A percentile compares a stretch with the other conserved stretches of the same genome.
phyloP scores from a whole-genome alignment of 441 rosid species.

The Brassica hybrid region DNA sequence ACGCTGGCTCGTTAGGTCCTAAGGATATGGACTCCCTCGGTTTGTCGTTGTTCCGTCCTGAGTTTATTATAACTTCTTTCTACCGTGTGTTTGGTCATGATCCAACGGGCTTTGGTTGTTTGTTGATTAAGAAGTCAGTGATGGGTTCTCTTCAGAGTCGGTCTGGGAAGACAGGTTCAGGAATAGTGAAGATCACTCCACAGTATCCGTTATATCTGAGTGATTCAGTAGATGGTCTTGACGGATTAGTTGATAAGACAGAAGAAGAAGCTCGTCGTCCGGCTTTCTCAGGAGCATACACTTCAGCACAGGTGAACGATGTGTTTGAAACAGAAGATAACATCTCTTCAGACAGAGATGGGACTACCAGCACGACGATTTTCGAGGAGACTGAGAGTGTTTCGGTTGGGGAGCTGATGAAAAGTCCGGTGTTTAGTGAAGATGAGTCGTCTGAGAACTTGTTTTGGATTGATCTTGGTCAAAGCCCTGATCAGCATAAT shows the following conservation, averaged over 20 bases:
- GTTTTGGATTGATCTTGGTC: conserved; percentile 96
- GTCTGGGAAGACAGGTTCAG: conserved; percentile 90
- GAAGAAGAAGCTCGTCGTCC: conserved; percentile 62
- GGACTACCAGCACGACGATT: conserved; percentile 69
- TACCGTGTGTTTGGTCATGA: conserved; percentile 92
- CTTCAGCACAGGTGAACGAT: conserved; percentile 90
- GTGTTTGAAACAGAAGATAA: conserved; percentile 88
- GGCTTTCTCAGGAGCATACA: conserved; percentile 94
- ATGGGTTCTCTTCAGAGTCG: conserved; percentile 92
- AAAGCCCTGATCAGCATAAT: conserved; percentile 63
- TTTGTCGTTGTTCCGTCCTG: conserved; percentile 90
- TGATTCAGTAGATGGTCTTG: conserved; percentile 89
- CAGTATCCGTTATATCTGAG: conserved; percentile 87
- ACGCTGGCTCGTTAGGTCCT: conserved; percentile 96
- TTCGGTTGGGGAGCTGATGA: conserved; percentile 93
- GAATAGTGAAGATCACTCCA: conserved; percentile 96
- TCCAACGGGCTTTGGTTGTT: conserved; percentile 97
- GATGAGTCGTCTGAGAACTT: conserved; percentile 86
- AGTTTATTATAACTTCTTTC: conserved; percentile 92
- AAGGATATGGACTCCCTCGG: conserved; percentile 99
- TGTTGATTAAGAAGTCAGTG: conserved; percentile 91
- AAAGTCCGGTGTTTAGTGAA: conserved; percentile 94
- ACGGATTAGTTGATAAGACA: conserved; percentile 54
- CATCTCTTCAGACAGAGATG: conserved; percentile 82
- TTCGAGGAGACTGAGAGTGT: conserved; percentile 85